phyloP scores from a whole-genome alignment of 257 asterid species.

The Solanum gracilifrons region DNA sequence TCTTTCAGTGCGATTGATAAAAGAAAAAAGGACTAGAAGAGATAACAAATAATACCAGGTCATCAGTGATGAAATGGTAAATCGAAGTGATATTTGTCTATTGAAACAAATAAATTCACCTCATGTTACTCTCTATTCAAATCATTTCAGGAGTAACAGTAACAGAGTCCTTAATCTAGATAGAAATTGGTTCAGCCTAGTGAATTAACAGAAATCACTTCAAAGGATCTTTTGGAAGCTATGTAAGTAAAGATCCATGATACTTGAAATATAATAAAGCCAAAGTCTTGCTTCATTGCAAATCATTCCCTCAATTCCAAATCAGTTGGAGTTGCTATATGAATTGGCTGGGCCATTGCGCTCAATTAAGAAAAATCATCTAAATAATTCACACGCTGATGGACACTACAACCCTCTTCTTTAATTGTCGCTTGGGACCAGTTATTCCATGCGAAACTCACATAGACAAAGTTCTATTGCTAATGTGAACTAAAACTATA shows the following conservation, averaged over 20 bases:
- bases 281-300: too few relatives aligned
- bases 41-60: background rate
- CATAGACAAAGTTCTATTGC: background rate
- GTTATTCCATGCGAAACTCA: background rate
- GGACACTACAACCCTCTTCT: background rate
- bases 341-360: background rate
- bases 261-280: background rate
- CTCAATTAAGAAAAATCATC: background rate
- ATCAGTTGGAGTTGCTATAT: background rate
- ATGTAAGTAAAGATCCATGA: background rate
- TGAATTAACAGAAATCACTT: background rate
- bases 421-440: background rate
- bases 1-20: background rate
- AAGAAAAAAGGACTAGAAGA: background rate
- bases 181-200: background rate
- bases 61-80: background rate
- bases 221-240: background rate
- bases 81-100: background rate
- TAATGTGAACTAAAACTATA: background rate
- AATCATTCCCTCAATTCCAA: background rate
- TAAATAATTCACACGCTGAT: background rate
- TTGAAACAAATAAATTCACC: background rate
- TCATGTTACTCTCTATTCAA: background rate
- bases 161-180: background rate
- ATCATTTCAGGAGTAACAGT: background rate